Base-by-base conservation (phyloP, 495 filamentous ascomycete species). In the Rhypophila decipiens region DNA sequence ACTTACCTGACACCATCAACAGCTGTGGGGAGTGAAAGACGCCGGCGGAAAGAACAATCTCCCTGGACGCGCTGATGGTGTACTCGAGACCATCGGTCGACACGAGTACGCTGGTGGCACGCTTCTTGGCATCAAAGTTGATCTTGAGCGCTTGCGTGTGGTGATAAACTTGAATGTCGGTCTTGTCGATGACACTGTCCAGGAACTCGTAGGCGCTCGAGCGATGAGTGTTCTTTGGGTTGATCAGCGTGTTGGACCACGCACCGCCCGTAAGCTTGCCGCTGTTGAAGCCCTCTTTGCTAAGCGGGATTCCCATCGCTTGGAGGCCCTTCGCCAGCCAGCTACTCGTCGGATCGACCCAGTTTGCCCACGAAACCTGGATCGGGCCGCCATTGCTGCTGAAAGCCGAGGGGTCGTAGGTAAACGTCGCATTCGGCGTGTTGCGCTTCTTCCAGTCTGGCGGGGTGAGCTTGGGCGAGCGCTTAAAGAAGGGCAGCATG, bases 11-110 rank as follows among this genome's bases (percentile, higher is more conserved):
- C 15, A 73, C 65, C 68, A 74, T 72, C 0, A 76, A 56, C 5
- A 76, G 59, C 34, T 69, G 66, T 5, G 73, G 74, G 5, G 66
- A 70, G 21, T 69, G 66, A 39, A 75, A 69, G 1, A 64, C 60
- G 17, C 74, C 74, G 2, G 70, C 69, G 3, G 64, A 70, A 0
- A 77, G 9, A 21, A 77, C 69, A 36, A 77, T 61, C 47, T 77
- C 74, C 36, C 67, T 71, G 1, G 46, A 57, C 2, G 70, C 62
- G 1, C 44, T 35, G 3, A 80, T 39, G 0, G 42, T 62, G 48
- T 72, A 76, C 7, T 39, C 36, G 11, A 50, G 40, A 5, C 65
- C 61, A 7, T 37, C 46, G 3, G 52, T 58, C 33, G 47, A 36
- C 13, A 70, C 67, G 8, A 24, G 35, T 4, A 72, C 68, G 2